A percentile compares a stretch with the other conserved stretches of the same genome.
Conservation (phyloP, 2,329 filamentous ascomycete genomes). For the Shiraia sp. region DNA sequence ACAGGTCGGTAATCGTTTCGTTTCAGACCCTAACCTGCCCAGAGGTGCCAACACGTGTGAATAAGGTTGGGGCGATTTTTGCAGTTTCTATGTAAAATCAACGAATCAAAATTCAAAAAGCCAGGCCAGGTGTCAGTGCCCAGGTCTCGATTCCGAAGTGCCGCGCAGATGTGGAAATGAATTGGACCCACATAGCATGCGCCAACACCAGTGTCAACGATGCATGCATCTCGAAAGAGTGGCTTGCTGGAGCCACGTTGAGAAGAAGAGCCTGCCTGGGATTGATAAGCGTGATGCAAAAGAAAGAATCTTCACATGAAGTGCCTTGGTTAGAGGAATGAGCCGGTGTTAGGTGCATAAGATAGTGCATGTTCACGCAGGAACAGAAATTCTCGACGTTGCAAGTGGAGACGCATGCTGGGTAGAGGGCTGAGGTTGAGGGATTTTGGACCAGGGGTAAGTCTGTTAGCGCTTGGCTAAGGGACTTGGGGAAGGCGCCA, state of each 20-base stretch:
- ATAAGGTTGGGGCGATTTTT: conserved; percentile 14
- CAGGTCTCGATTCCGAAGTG: conserved; percentile 14
- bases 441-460: conserved; percentile 12
- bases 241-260: conserved; percentile 20
- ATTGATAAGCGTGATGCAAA: conserved; percentile 14
- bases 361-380: conserved; percentile 12
- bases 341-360: conserved; percentile 4
- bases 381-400: conserved; percentile 11
- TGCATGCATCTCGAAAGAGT: conserved; percentile 10
- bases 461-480: conserved; percentile 7
- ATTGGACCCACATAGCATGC: conserved; percentile 5
- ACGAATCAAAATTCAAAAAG: conserved; percentile 10
- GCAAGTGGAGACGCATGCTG: conserved; percentile 1
- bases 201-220: conserved; percentile 8
- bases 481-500: conserved; percentile 7
- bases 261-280: conserved; percentile 4
- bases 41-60: conserved; percentile 19
- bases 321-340: conserved; percentile 4
- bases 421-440: conserved; percentile 6
- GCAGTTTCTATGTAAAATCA: conserved; percentile 14
- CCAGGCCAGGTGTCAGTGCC: conserved; percentile 9
- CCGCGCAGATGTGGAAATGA: conserved; percentile 25
- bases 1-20: conserved; percentile 9
- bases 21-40: conserved; percentile 19
- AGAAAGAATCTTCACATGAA: conserved; percentile 7